phyloP scores from a whole-genome alignment of 2,329 filamentous ascomycete species.

The Penicillium griseofulvum region DNA sequence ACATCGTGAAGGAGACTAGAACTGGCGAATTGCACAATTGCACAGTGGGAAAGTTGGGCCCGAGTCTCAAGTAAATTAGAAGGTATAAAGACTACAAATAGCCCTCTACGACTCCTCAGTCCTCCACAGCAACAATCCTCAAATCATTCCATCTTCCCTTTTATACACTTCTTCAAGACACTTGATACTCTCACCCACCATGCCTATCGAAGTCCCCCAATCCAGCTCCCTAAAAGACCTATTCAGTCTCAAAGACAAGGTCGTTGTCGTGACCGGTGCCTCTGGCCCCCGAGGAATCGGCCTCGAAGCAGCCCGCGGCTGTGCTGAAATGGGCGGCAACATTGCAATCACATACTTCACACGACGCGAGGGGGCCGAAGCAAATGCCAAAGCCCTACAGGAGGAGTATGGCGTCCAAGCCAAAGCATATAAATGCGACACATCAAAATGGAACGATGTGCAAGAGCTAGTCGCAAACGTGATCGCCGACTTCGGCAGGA shows the following conservation, averaged over 20 bases:
- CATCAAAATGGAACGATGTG: conserved; percentile 57
- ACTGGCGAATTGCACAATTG: not conserved
- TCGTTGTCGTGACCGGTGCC: conserved; percentile 50
- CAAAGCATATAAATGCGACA: conserved; percentile 66
- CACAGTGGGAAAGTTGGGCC: not conserved
- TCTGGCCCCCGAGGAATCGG: conserved; percentile 65
- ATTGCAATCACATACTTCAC: conserved; percentile 67
- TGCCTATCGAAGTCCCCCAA: conserved; percentile 40
- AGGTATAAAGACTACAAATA: not conserved
- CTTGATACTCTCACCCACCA: conserved; percentile 15
- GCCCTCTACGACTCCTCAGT: not conserved
- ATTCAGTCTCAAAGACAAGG: conserved; percentile 49
- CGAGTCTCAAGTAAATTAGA: not conserved
- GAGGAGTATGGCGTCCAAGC: conserved; percentile 63
- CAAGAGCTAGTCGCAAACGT: conserved; percentile 58
- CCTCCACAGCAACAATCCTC: not conserved
- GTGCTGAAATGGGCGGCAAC: conserved; percentile 63
- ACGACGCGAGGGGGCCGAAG: conserved; percentile 60
- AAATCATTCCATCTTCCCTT: not conserved
- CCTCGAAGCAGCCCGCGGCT: conserved; percentile 64
- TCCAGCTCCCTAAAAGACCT: conserved; percentile 39
- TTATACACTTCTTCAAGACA: not conserved
- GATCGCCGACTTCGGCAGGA: conserved; percentile 67
- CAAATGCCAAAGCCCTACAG: conserved; percentile 62
- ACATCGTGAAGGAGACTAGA: not conserved